Evolutionary conservation across 1,284 basidiomycete genomes (phyloP), one percentile per base, ranked within the genome.

Genomic region (Melanopsichium pennsylvanicum): DNA sequence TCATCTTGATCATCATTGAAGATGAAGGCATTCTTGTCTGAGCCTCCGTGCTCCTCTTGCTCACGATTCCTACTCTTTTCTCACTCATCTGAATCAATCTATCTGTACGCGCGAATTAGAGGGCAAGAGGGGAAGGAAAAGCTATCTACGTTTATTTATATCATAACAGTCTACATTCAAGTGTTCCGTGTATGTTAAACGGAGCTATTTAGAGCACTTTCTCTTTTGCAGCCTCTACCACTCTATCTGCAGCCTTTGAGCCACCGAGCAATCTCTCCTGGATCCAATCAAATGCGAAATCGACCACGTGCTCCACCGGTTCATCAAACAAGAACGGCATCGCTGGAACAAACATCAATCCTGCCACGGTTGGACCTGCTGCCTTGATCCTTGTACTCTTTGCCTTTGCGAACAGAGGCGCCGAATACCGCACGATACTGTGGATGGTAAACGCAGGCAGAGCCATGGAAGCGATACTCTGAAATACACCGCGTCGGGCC

Each of bases 311-410:
- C 67, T 86, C 84, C 48, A 85, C 84, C 50, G 84, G 79, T 33
- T 77, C 57, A 45, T 82, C 79, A 50, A 75, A 78, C 21, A 70
- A 12, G 43, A 63, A 63, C 10, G 72, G 79, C 51, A 72, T 35
- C 1, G 60, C 66, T 9, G 73, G 73, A 5, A 82, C 81, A 40
- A 81, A 76, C n/a, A 79, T 66, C 13, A 83, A 58, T 39, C 91
- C 91, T 2, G 88, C 89, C 21, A 86, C 70, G 0, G 92, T 93
- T 3, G 92, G 92, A 15, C 91, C 92, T 88, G 91, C 92, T 2
- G 86, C 84, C 74, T 78, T 88, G 33, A 92, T 70, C 34, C 87
- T 85, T 3, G 86, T 84, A 73, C 86, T 90, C 54, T 85, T 82
- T 19, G 84, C 85, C 69, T 88, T 88, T 29, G 83, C 84, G 78